Evolutionary conservation across 2,329 filamentous ascomycete species (phyloP).

Genomic region (Cladosporium velox): DNA sequence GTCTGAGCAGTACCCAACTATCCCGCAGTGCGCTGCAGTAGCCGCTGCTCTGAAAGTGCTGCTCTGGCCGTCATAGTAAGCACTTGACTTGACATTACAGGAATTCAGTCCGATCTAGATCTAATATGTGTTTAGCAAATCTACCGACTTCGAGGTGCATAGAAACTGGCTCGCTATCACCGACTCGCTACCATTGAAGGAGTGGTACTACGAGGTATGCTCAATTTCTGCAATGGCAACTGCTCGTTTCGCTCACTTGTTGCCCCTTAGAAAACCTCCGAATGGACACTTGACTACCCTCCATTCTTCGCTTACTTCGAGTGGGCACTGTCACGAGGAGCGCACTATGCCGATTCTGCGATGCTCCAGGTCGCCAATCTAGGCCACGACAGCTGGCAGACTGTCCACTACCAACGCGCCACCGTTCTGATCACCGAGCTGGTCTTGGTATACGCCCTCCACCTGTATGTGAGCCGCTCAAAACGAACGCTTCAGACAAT

Average conservation of each 20-base stretch:
- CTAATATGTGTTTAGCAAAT: conserved; percentile 67
- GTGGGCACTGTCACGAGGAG: conserved; percentile 83
- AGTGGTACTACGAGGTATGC: conserved; percentile 88
- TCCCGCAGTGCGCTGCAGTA: conserved; percentile 83
- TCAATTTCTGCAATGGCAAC: background rate
- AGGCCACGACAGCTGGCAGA: conserved; percentile 88
- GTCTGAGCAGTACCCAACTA: conserved; percentile 81
- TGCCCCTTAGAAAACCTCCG: conserved; percentile 72
- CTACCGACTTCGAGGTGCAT: conserved; percentile 98
- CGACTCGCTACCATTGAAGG: conserved; percentile 77
- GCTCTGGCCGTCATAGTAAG: conserved; percentile 91
- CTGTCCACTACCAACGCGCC: conserved; percentile 87
- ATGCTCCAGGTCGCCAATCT: conserved; percentile 84
- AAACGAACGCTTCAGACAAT: background rate
- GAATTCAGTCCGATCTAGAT: conserved; percentile 2
- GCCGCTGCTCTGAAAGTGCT: conserved; percentile 88
- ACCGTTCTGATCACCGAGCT: conserved; percentile 86
- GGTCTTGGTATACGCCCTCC: conserved; percentile 78
- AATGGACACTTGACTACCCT: conserved; percentile 99
- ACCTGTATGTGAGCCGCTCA: conserved; percentile 57
- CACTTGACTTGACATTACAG: background rate
- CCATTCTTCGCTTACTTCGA: conserved; percentile 98
- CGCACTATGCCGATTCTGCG: conserved; percentile 71
- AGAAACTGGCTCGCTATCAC: conserved; percentile 98
- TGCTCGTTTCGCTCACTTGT: conserved; percentile 14